Conservation (phyloP, 106 monocot genomes). For the Phalaenopsis equestris region DNA sequence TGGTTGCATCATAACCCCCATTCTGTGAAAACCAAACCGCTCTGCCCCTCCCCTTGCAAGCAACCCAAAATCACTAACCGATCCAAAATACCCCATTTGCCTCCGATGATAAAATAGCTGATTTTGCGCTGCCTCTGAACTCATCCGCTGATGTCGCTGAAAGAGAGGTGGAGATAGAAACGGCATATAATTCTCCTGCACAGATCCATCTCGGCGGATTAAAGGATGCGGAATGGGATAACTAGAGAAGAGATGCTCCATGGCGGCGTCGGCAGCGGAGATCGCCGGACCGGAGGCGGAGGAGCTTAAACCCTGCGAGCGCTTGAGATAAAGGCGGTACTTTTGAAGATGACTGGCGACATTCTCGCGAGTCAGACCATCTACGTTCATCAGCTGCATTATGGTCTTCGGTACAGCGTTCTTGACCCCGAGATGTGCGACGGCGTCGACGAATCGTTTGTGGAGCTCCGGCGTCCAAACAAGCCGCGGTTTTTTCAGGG, state of each 20-base stretch:
- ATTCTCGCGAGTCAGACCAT: conserved; percentile 51
- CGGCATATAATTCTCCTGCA: conserved; percentile 13
- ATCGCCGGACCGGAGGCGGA: conserved; percentile 10
- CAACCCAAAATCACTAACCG: conserved; percentile 18
- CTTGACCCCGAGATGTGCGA: conserved; percentile 45
- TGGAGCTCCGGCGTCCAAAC: conserved; percentile 61
- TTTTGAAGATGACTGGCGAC: conserved; percentile 63
- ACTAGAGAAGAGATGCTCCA: conserved; percentile 41
- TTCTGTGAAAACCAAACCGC: conserved; percentile 21
- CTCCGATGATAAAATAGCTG: conserved; percentile 32
- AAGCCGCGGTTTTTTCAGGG: conserved; percentile 38
- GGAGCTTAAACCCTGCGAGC: conserved; percentile 12
- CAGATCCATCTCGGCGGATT: conserved; percentile 8
- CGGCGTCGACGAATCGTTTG: conserved; percentile 55
- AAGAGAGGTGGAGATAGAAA: conserved; percentile 8
- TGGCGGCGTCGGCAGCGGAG: conserved; percentile 20
- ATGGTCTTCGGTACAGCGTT: conserved; percentile 55
- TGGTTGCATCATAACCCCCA: conserved; percentile 20
- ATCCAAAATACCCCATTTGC: conserved; percentile 14
- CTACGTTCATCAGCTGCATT: conserved; percentile 56
- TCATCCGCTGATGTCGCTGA: conserved; percentile 32
- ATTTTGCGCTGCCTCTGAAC: conserved; percentile 6
- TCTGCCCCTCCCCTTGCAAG: conserved; percentile 4
- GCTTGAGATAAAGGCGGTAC: conserved; percentile 41
- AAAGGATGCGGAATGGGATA: conserved; percentile 35